A percentile compares a stretch with the other conserved stretches of the same genome.
phyloP scores from a whole-genome alignment of 768 basidiomycete genomes.

The Pholiota microspora region DNA sequence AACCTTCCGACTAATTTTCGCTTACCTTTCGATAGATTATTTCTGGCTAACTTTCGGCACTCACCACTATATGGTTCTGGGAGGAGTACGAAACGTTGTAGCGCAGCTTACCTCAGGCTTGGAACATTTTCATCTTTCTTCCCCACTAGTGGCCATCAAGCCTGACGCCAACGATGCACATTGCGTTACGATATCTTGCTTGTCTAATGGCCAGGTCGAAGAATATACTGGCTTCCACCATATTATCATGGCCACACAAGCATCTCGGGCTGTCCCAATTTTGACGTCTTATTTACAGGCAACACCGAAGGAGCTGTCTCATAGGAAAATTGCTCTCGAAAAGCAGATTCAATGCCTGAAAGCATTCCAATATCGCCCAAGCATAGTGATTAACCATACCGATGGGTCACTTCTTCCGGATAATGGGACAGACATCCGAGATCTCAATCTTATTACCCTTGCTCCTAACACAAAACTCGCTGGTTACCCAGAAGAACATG shows the following conservation, averaged over 20 bases:
- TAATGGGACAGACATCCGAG: constrained; percentile 47
- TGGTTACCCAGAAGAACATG: not conserved
- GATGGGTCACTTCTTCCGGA: constrained; percentile 58
- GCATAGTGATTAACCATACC: constrained; percentile 71
- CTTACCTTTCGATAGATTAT: constrained; percentile 47
- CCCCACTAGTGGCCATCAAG: constrained; percentile 45
- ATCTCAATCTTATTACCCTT: constrained; percentile 54
- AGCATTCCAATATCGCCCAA: constrained; percentile 51
- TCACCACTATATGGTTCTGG: constrained; percentile 61
- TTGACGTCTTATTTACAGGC: constrained; percentile 44
- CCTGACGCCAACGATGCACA: constrained; percentile 32
- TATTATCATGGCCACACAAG: constrained; percentile 74
- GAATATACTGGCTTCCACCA: constrained; percentile 55
- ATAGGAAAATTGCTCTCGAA: constrained; percentile 30
- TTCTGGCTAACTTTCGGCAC: constrained; percentile 66
- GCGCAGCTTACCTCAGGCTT: constrained; percentile 43
- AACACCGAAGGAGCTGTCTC: constrained; percentile 26
- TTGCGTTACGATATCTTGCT: constrained; percentile 37
- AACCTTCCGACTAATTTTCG: too few relatives aligned
- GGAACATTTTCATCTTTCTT: constrained; percentile 52
- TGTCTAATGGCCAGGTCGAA: constrained; percentile 23
- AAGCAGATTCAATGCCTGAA: constrained; percentile 47
- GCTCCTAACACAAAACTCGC: not conserved
- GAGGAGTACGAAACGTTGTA: constrained; percentile 62
- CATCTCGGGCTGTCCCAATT: constrained; percentile 56